Percentiles rank a stretch among this genome's conserved stretches.
These are phyloP conservation scores for Telfairia occidentalis DNA, from an alignment of 331 rosid species.

Conservation along the genomic window DNA sequence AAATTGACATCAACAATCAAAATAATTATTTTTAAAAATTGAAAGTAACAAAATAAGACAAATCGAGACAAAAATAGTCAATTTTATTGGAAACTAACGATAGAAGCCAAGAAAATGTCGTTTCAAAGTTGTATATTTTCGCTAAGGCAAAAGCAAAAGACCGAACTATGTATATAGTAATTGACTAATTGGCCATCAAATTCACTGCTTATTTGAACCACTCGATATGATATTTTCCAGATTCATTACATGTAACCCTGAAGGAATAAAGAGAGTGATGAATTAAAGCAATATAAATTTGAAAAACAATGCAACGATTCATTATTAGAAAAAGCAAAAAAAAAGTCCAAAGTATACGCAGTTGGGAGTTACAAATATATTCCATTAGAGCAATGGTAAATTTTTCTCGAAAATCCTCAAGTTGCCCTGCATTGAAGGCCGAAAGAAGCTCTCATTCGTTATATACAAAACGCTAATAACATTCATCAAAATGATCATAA, in stretches of 20 bases:
- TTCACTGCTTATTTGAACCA: background rate
- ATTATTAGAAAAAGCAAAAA: constrained; percentile 9
- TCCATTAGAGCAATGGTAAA: constrained; percentile 36
- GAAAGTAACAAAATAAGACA: no score
- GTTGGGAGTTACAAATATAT: constrained; percentile 31
- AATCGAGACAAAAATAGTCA: no score
- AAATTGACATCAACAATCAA: no score
- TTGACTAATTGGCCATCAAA: no score
- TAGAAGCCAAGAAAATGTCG: background rate
- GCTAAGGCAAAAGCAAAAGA: no score
- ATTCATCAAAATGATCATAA: constrained; percentile 36
- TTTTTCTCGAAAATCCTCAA: constrained; percentile 34
- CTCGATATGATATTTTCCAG: background rate
- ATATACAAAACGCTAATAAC: constrained; percentile 76
- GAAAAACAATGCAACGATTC: constrained; percentile 25
- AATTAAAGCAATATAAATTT: background rate
- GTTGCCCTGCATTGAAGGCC: constrained; percentile 39
- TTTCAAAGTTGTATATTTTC: background rate
- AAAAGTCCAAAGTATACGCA: constrained; percentile 34
- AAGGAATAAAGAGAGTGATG: background rate
- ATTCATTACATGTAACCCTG: background rate
- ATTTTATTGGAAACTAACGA: background rate
- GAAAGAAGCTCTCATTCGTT: constrained; percentile 55
- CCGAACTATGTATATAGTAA: no score
- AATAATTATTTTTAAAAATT: no score